phyloP scores from a whole-genome alignment of 2,329 filamentous ascomycete genomes.

The Stylonectria norvegica region DNA sequence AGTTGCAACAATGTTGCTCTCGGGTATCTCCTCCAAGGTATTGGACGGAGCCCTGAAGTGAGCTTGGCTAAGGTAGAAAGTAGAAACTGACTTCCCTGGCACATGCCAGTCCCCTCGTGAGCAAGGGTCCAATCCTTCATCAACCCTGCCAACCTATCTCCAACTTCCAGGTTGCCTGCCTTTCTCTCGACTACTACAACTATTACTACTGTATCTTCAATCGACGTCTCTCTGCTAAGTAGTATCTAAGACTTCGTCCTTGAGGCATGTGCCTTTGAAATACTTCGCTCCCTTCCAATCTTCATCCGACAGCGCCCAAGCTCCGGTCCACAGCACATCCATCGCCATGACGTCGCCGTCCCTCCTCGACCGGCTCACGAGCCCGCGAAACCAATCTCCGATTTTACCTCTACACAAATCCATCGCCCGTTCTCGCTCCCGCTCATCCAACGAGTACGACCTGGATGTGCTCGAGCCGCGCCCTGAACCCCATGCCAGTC shows the following conservation, averaged over 20 bases:
- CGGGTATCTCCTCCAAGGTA: no score
- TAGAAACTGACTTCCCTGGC: no score
- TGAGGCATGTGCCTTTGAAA: no score
- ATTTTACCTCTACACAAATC: conserved; percentile 27
- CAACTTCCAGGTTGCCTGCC: not conserved
- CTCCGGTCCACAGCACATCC: not conserved
- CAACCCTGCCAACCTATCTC: conserved; percentile 5
- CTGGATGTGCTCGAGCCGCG: conserved; percentile 39
- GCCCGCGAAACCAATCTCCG: conserved; percentile 22
- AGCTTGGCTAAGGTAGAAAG: no score
- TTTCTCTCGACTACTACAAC: not conserved
- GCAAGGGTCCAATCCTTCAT: no score
- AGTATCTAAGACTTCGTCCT: no score
- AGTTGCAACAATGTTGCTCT: no score
- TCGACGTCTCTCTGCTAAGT: not conserved
- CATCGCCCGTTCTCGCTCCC: conserved; percentile 18
- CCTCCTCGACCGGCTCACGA: conserved; percentile 27
- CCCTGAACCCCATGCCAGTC: no score
- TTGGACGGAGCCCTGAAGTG: no score
- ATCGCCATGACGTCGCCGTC: conserved; percentile 27
- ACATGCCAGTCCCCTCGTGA: no score
- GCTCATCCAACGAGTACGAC: conserved; percentile 34
- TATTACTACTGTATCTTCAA: not conserved
- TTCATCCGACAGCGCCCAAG: not conserved
- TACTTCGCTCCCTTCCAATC: not conserved